A percentile compares a stretch with the other conserved stretches of the same genome.
Conservation (phyloP, 441 rosid species). For the Adansonia gregorii region DNA sequence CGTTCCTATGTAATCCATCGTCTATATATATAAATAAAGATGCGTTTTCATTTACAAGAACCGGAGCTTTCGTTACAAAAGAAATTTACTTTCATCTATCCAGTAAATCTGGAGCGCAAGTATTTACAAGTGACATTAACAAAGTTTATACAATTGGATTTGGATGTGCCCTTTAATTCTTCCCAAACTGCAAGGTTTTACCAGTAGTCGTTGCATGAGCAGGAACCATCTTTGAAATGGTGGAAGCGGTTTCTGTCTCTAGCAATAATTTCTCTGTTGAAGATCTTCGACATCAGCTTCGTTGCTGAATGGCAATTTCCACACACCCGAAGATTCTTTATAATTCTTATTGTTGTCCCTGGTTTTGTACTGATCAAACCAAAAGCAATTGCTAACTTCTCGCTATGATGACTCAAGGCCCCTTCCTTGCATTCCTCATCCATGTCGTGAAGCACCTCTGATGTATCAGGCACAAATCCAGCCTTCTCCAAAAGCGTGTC, state of each 20-base stretch:
- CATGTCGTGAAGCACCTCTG: constrained; percentile 73
- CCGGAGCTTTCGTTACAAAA: background rate
- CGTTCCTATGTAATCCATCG: constrained; percentile 22
- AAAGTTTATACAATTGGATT: background rate
- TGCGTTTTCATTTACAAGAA: constrained; percentile 20
- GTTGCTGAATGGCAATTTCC: constrained; percentile 76
- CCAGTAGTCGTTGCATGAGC: constrained; percentile 69
- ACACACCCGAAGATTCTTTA: constrained; percentile 84
- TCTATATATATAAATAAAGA: constrained; percentile 31
- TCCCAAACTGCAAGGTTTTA: constrained; percentile 24
- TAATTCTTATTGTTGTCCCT: constrained; percentile 66
- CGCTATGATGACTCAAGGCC: constrained; percentile 72
- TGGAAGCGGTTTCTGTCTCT: constrained; percentile 77
- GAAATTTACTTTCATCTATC: background rate
- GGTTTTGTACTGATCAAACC: constrained; percentile 80
- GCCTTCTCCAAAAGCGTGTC: constrained; percentile 55
- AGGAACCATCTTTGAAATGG: constrained; percentile 74
- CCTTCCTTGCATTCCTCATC: constrained; percentile 75
- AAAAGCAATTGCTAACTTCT: constrained; percentile 79
- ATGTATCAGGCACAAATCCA: constrained; percentile 70
- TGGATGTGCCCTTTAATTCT: background rate
- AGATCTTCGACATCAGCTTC: constrained; percentile 72
- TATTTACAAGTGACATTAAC: background rate
- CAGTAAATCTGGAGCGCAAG: background rate
- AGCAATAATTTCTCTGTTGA: constrained; percentile 71